Evolutionary conservation across 2,329 filamentous ascomycete genomes (phyloP).

Genomic region (Grosmannia serpens): DNA sequence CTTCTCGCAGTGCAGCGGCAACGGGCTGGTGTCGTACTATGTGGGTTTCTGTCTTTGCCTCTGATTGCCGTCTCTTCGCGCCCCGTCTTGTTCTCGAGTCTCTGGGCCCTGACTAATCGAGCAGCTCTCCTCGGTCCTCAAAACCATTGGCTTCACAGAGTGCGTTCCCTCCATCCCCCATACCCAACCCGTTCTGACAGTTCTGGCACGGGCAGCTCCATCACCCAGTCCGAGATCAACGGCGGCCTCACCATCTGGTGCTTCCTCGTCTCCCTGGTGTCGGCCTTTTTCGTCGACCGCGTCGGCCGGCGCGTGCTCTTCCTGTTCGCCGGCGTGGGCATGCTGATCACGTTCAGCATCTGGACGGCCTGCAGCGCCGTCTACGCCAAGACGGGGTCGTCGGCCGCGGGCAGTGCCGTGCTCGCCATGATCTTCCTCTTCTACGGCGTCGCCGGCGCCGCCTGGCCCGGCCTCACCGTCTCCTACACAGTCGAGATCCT

Average conservation of each 20-base stretch:
- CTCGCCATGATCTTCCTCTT: slow-evolving; percentile 23
- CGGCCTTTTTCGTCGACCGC: slow-evolving; percentile 23
- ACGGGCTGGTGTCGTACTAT: slow-evolving; percentile 12
- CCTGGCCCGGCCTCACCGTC: slow-evolving; percentile 26
- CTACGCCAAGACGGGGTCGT: slow-evolving; percentile 11
- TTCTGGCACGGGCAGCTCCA: not conserved
- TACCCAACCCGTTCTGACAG: not conserved
- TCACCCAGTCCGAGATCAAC: slow-evolving; percentile 5
- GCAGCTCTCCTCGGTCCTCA: slow-evolving; percentile 2
- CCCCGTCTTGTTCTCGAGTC: too few species aligned
- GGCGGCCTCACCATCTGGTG: slow-evolving; percentile 1
- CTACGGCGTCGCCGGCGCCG: slow-evolving; percentile 22
- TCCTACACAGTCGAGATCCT: slow-evolving; percentile 34
- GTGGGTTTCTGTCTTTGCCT: not conserved
- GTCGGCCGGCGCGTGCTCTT: slow-evolving; percentile 24
- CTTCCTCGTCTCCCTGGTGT: slow-evolving; percentile 6
- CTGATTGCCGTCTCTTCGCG: too few species aligned
- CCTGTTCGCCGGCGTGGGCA: slow-evolving; percentile 25
- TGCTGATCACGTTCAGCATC: slow-evolving; percentile 23
- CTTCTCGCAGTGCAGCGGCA: slow-evolving; percentile 12
- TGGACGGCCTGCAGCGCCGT: slow-evolving; percentile 23
- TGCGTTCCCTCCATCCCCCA: not conserved
- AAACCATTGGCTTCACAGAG: slow-evolving; percentile 5
- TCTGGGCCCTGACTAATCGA: too few species aligned
- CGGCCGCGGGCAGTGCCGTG: slow-evolving; percentile 14